These are phyloP conservation scores for Aspergillus jensenii DNA, from an alignment of 2,329 filamentous ascomycete genomes.

Conservation along the genomic window DNA sequence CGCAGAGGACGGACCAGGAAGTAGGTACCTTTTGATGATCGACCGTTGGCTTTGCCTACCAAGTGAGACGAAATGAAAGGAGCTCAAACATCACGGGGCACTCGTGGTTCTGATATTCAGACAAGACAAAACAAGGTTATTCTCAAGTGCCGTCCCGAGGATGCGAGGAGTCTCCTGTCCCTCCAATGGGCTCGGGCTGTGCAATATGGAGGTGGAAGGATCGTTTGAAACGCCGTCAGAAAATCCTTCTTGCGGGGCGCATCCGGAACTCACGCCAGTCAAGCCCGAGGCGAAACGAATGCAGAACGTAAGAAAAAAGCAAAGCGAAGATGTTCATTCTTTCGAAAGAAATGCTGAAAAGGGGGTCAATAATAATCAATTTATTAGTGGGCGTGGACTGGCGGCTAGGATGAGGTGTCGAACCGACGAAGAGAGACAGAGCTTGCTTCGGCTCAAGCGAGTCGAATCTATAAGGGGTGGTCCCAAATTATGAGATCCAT, in stretches of 20 bases:
- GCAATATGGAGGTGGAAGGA: constrained; percentile 12
- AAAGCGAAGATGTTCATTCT: not conserved
- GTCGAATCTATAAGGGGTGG: not conserved
- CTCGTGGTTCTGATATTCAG: constrained; percentile 3
- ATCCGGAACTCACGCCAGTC: not conserved
- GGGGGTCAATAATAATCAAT: not conserved
- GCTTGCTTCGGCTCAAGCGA: not conserved
- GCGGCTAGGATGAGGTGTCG: not conserved
- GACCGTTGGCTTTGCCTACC: not conserved
- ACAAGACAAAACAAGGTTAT: constrained; percentile 22
- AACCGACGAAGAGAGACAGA: not conserved
- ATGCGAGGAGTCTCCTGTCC: constrained; percentile 5
- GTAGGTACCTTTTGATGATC: not conserved
- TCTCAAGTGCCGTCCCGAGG: constrained; percentile 23
- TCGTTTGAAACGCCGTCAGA: constrained; percentile 7
- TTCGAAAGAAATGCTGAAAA: not conserved
- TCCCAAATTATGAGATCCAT: not conserved
- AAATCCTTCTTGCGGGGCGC: constrained; percentile 14
- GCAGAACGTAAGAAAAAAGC: not conserved
- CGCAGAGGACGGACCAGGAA: not conserved
- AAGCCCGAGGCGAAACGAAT: constrained; percentile 7
- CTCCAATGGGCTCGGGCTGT: not conserved
- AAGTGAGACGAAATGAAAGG: constrained; percentile 11
- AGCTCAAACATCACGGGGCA: constrained; percentile 6
- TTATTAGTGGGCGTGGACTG: not conserved